These are phyloP conservation scores for Artemisia tridentata DNA, from an alignment of 129 eudicot genomes.

Conservation along the genomic window DNA sequence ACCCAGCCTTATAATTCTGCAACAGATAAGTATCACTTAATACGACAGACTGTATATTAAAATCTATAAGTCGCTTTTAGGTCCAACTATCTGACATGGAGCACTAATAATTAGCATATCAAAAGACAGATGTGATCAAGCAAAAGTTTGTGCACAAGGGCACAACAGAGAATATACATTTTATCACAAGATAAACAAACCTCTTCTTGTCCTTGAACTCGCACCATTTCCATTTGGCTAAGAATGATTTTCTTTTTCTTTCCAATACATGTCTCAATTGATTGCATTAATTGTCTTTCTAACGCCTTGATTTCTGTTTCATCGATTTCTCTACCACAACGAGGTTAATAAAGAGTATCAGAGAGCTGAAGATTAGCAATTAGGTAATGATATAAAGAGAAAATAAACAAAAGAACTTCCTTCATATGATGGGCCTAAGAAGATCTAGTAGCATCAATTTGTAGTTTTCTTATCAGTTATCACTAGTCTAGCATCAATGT, in stretches of 20 bases:
- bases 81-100: slow-evolving; percentile 6
- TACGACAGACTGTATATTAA: not conserved
- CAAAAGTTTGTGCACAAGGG: slow-evolving; percentile 17
- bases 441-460: no score
- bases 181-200: slow-evolving; percentile 33
- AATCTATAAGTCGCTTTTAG: not conserved
- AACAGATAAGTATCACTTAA: slow-evolving; percentile 25
- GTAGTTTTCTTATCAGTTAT: no score
- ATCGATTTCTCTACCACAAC: slow-evolving; percentile 79
- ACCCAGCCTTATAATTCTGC: slow-evolving; percentile 73
- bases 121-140: slow-evolving; percentile 5
- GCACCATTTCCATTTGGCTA: slow-evolving; percentile 73
- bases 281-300: slow-evolving; percentile 97
- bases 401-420: slow-evolving; percentile 14
- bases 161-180: not conserved
- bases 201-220: slow-evolving; percentile 92
- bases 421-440: not conserved
- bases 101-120: not conserved
- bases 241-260: slow-evolving; percentile 96
- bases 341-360: slow-evolving; percentile 25
- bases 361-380: slow-evolving; percentile 12
- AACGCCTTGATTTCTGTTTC: slow-evolving; percentile 90
- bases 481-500: no score
- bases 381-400: slow-evolving; percentile 4
- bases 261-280: slow-evolving; percentile 83